Percentiles rank a stretch among this genome's conserved stretches.
These are phyloP conservation scores for Obba rivulosa DNA, from an alignment of 768 basidiomycete species.

Conservation along the genomic window DNA sequence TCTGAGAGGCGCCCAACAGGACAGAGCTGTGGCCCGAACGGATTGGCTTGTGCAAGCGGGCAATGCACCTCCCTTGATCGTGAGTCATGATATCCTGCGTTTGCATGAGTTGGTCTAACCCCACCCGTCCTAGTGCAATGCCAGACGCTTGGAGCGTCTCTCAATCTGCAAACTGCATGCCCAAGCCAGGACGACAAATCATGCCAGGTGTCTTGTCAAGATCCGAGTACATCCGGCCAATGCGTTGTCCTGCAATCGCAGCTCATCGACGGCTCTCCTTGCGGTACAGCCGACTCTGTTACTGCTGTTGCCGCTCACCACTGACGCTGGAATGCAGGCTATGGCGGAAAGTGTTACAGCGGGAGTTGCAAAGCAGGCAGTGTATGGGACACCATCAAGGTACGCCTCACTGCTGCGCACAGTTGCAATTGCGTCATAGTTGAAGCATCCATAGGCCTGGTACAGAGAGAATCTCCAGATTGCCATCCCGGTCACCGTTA, in stretches of 20 bases:
- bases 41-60: conserved; percentile 72
- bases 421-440: conserved; percentile 3
- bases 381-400: conserved; percentile 57
- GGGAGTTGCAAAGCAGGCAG: conserved; percentile 60
- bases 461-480: conserved; percentile 73
- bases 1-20: conserved; percentile 33
- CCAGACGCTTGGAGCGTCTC: conserved; percentile 61
- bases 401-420: conserved; percentile 21
- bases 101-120: conserved; percentile 8
- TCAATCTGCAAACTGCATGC: conserved; percentile 65
- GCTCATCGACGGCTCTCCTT: conserved; percentile 79
- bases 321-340: conserved; percentile 36
- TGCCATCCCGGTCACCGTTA: conserved; percentile 73
- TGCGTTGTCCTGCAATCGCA: conserved; percentile 68
- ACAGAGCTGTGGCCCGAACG: conserved; percentile 56
- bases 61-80: conserved; percentile 68
- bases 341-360: conserved; percentile 61
- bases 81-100: conserved; percentile 30
- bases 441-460: conserved; percentile 49
- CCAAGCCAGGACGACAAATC: conserved; percentile 54
- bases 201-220: conserved; percentile 78
- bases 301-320: conserved; percentile 10
- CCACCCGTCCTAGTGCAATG: conserved; percentile 56
- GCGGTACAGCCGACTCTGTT: conserved; percentile 45
- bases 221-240: conserved; percentile 51